A percentile compares a stretch with the other conserved stretches of the same genome.
These are phyloP conservation scores for Periconia sp. DNA, from an alignment of 2,329 filamentous ascomycete species.

Conservation along the genomic window DNA sequence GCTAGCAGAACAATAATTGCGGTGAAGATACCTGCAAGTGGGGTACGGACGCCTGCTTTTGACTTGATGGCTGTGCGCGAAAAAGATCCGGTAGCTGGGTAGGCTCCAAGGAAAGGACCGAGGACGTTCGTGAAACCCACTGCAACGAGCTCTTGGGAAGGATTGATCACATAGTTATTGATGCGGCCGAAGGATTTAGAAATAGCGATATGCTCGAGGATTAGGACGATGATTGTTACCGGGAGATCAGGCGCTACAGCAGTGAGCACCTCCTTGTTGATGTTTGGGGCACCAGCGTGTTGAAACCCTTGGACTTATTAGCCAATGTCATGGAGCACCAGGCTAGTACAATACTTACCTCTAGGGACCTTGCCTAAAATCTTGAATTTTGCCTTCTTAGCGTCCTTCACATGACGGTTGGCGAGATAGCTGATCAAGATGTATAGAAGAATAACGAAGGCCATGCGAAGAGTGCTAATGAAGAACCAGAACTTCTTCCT, in stretches of 20 bases:
- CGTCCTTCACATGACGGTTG: conserved; percentile 67
- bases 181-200: conserved; percentile 95
- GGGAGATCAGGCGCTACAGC: conserved; percentile 77
- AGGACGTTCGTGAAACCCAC: conserved; percentile 91
- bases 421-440: conserved; percentile 87
- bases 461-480: conserved; percentile 85
- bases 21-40: conserved; percentile 88
- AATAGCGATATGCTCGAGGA: conserved; percentile 97
- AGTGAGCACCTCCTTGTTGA: conserved; percentile 70
- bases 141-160: conserved; percentile 93
- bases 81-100: conserved; percentile 93
- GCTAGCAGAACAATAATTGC: conserved; percentile 84
- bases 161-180: conserved; percentile 97
- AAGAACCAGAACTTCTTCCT: conserved; percentile 88
- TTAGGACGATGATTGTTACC: conserved; percentile 84
- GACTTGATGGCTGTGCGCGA: conserved; percentile 96
- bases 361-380: conserved; percentile 78
- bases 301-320: conserved; percentile 62
- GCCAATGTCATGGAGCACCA: neutral
- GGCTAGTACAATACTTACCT: conserved; percentile 53
- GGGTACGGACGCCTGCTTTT: conserved; percentile 92
- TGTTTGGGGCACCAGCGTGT: conserved; percentile 73
- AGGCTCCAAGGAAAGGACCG: conserved; percentile 88
- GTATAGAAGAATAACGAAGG: conserved; percentile 90
- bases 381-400: conserved; percentile 68